Percentiles rank a stretch among this genome's conserved stretches.
These are phyloP conservation scores for Uronychia binucleata DNA, from an alignment of 73 alveolate species.

Conservation along the genomic window DNA sequence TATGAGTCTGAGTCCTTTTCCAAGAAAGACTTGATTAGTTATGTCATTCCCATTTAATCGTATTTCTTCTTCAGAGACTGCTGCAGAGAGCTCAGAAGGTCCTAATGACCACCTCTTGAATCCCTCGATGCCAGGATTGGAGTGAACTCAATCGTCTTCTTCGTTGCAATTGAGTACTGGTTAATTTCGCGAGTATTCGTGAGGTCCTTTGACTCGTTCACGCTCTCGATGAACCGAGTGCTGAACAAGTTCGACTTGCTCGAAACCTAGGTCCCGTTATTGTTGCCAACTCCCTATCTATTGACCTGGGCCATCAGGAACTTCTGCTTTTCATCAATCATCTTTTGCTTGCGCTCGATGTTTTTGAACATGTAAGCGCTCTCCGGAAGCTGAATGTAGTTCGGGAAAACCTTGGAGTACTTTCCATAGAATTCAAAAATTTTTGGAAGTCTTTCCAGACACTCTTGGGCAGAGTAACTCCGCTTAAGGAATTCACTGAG, in stretches of 20 bases:
- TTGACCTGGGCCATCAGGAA: slow-evolving; percentile 22
- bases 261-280: too few species aligned
- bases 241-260: neutral
- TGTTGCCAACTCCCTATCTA: neutral
- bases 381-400: slow-evolving; percentile 79
- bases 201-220: neutral
- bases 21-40: neutral
- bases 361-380: slow-evolving; percentile 81
- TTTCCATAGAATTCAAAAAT: slow-evolving; percentile 83
- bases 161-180: too few species aligned
- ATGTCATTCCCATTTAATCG: neutral
- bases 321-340: slow-evolving; percentile 75
- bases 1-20: neutral
- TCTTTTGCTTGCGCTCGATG: slow-evolving; percentile 76
- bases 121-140: neutral
- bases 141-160: neutral
- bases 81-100: too few species aligned
- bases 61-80: neutral
- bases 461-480: slow-evolving; percentile 64
- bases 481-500: slow-evolving; percentile 81
- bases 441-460: slow-evolving; percentile 72
- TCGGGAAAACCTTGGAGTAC: slow-evolving; percentile 85
- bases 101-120: neutral
- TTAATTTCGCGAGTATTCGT: too few species aligned
- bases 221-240: neutral